Evolutionary conservation across 208 protist genomes (phyloP).

Genomic region (Chromosphaera perkinsii): DNA sequence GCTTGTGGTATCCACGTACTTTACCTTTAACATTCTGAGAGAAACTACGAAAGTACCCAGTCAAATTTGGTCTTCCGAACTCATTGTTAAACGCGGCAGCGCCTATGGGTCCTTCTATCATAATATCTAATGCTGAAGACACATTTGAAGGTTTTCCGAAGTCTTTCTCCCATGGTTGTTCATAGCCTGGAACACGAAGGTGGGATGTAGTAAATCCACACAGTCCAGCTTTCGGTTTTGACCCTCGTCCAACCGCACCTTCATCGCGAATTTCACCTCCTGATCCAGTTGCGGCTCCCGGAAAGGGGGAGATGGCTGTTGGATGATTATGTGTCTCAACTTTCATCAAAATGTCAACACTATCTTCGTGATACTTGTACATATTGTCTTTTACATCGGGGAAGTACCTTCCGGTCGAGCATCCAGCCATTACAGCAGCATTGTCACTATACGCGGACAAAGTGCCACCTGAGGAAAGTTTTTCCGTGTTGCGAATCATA

Average conservation of each 20-base stretch:
- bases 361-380: constrained; percentile 11
- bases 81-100: constrained; percentile 47
- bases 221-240: constrained; percentile 42
- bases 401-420: neutral
- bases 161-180: constrained; percentile 34
- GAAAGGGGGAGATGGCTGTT: constrained; percentile 44
- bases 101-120: constrained; percentile 42
- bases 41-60: constrained; percentile 40
- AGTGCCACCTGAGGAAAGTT: constrained; percentile 15
- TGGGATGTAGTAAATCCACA: constrained; percentile 40
- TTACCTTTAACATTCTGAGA: neutral
- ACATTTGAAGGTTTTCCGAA: constrained; percentile 10
- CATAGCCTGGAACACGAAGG: constrained; percentile 34
- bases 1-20: constrained; percentile 46
- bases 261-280: constrained; percentile 53
- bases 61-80: constrained; percentile 35
- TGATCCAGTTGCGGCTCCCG: constrained; percentile 42
- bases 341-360: constrained; percentile 45
- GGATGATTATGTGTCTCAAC: constrained; percentile 55
- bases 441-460: constrained; percentile 49
- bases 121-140: constrained; percentile 38
- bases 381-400: constrained; percentile 12
- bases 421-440: constrained; percentile 38
- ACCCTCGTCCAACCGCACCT: constrained; percentile 30
- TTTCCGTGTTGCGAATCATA: constrained; percentile 49